Evolutionary conservation across 2,329 filamentous ascomycete species (phyloP), one percentile per base, ranked within the genome.

Genomic region (Fusarium oxysporum): DNA sequence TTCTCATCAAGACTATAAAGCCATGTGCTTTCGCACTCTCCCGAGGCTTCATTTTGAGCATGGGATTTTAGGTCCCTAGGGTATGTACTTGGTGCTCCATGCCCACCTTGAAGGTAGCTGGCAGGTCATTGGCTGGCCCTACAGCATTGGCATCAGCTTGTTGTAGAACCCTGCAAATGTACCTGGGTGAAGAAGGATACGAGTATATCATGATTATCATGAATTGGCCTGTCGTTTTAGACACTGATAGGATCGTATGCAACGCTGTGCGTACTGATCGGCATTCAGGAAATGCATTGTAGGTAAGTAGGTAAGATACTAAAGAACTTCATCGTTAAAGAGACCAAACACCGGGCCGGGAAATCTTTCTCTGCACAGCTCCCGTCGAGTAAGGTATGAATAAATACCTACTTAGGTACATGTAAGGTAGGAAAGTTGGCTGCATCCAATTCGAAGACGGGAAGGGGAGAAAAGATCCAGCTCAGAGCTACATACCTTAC

Each of bases 101-200:
- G 19, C 23, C 37, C 61, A 68, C 63, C 44, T 66, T 32, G 21
- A 58, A 38, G 28, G 44, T 48, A 33, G 38, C 47, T 51, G 47
- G n/a, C 40, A 44, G 25, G 40, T 57, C 47, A 73, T 73, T 73
- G 71, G 71, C 55, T 73, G 71, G 70, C 71, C 71, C 56, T 73
- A 73, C 25, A 48, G 44, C 62, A 68, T 73, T 73, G 67, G 71
- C 71, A 61, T 53, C 40, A 32, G 43, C 37, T 54, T 54, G 43
- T 60, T 51, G 43, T 48, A 48, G 65, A 71, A 54, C 66, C 58
- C 69, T 72, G 66, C 23, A 45, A 53, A 35, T 70, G 43, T 40
- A 35, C 38, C 21, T 35, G 10, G 16, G 28, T 50, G 44, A 43
- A 44, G 43, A 62, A 62, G 25, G 54, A 41, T 21, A 23, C 23